phyloP scores from a whole-genome alignment of 106 monocot genomes.

The Phalaenopsis aphrodite region DNA sequence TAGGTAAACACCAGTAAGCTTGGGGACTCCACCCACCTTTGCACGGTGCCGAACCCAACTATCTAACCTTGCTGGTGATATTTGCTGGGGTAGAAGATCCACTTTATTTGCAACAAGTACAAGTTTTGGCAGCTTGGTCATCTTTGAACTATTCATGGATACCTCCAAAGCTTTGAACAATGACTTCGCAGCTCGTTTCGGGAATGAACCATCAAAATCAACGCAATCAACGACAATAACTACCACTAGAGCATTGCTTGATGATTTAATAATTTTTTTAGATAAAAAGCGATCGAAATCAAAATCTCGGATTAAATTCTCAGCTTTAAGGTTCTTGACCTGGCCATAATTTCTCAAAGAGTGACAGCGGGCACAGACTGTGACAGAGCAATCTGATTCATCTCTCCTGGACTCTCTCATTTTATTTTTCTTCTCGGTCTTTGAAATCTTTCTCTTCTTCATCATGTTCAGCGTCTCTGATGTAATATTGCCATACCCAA shows the following conservation, averaged over 20 bases:
- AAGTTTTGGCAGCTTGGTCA: constrained; percentile 57
- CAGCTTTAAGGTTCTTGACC: constrained; percentile 69
- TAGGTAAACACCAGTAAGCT: constrained; percentile 65
- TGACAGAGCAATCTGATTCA: constrained; percentile 18
- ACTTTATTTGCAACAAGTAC: constrained; percentile 84
- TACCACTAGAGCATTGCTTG: constrained; percentile 55
- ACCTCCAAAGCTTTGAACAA: constrained; percentile 77
- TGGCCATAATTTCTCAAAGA: constrained; percentile 88
- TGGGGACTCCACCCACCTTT: constrained; percentile 71
- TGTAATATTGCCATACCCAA: constrained; percentile 80
- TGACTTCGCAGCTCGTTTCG: constrained; percentile 80
- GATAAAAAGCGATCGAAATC: constrained; percentile 82
- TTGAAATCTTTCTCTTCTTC: constrained; percentile 74
- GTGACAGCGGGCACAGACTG: constrained; percentile 89
- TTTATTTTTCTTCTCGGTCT: constrained; percentile 73
- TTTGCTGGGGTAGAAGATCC: constrained; percentile 83
- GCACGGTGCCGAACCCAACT: constrained; percentile 84
- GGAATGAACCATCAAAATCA: constrained; percentile 94
- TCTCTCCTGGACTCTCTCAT: constrained; percentile 44
- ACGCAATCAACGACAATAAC: constrained; percentile 88
- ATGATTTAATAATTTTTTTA: constrained; percentile 53
- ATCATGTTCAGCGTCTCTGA: constrained; percentile 46
- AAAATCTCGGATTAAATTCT: constrained; percentile 94
- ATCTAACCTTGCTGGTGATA: constrained; percentile 79
- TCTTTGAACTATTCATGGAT: constrained; percentile 29